A percentile compares a stretch with the other conserved stretches of the same genome.
These are phyloP conservation scores for Termitomyces sp. DNA, from an alignment of 768 basidiomycete species.

Conservation along the genomic window DNA sequence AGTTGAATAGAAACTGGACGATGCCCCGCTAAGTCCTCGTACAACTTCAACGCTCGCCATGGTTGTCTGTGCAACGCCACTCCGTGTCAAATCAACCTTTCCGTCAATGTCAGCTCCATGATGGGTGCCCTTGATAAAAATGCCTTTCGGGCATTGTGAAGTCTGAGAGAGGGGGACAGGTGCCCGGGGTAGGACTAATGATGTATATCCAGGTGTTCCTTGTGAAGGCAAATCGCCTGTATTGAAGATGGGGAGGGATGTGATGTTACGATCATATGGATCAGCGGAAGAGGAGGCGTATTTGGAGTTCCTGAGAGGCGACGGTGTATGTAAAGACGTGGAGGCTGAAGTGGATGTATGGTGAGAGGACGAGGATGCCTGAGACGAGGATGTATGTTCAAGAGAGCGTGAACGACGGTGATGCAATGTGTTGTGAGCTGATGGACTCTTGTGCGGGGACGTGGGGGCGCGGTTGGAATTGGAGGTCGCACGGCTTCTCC, in stretches of 20 bases:
- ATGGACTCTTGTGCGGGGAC: constrained; percentile 1
- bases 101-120: constrained; percentile 33
- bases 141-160: constrained; percentile 14
- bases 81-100: constrained; percentile 67
- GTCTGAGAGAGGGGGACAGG: constrained; percentile 31
- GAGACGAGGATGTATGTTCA: constrained; percentile 6
- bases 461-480: constrained; percentile 2
- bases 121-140: constrained; percentile 5
- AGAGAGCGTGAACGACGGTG: constrained; percentile 19
- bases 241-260: constrained; percentile 21
- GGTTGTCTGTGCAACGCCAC: constrained; percentile 79
- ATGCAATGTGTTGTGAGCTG: constrained; percentile 1
- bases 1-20: constrained; percentile 10
- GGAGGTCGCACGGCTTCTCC: constrained; percentile 8
- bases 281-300: constrained; percentile 22
- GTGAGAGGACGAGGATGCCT: constrained; percentile 10
- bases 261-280: constrained; percentile 16
- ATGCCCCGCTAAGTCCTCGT: constrained; percentile 40
- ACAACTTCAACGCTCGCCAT: constrained; percentile 88
- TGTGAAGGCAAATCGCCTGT: constrained; percentile 41
- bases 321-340: constrained; percentile 4
- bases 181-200: constrained; percentile 51
- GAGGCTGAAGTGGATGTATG: constrained; percentile 4
- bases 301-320: constrained; percentile 10
- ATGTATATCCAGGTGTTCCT: constrained; percentile 57